phyloP scores from a whole-genome alignment of 805 yeast genomes.

The Yamadazyma philogaea region DNA sequence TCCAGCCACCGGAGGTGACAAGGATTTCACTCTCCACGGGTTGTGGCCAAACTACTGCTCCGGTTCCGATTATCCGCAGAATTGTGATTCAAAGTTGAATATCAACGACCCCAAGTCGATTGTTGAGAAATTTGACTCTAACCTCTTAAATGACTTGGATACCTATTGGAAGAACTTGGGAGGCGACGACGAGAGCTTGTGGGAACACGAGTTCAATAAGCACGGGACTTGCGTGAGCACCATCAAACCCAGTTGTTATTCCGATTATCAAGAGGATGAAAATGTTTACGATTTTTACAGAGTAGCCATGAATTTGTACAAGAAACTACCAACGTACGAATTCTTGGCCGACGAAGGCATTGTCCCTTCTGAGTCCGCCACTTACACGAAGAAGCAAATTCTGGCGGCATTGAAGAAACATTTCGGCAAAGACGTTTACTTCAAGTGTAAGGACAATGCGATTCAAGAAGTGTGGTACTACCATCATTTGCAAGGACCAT shows the following conservation, averaged over 20 bases:
- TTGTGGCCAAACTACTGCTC: constrained; percentile 42
- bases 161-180: constrained; percentile 37
- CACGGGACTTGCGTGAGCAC: constrained; percentile 44
- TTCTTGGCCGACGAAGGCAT: constrained; percentile 36
- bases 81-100: constrained; percentile 32
- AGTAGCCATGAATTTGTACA: constrained; percentile 30
- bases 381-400: constrained; percentile 34
- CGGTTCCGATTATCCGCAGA: constrained; percentile 32
- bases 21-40: constrained; percentile 42
- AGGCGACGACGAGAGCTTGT: constrained; percentile 52
- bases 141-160: constrained; percentile 27
- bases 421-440: constrained; percentile 32
- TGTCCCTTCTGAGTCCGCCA: constrained; percentile 28
- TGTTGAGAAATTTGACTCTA: constrained; percentile 15
- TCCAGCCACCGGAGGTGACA: constrained; percentile 31
- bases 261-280: constrained; percentile 16
- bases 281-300: constrained; percentile 30
- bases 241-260: constrained; percentile 33
- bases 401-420: constrained; percentile 28
- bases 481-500: constrained; percentile 71
- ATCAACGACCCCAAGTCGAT: constrained; percentile 22
- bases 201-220: constrained; percentile 45
- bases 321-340: constrained; percentile 33
- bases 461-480: constrained; percentile 80
- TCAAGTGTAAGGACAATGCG: constrained; percentile 35